These are phyloP conservation scores for Taphrina sp. DNA, from an alignment of 1,139 yeast species.

Conservation along the genomic window DNA sequence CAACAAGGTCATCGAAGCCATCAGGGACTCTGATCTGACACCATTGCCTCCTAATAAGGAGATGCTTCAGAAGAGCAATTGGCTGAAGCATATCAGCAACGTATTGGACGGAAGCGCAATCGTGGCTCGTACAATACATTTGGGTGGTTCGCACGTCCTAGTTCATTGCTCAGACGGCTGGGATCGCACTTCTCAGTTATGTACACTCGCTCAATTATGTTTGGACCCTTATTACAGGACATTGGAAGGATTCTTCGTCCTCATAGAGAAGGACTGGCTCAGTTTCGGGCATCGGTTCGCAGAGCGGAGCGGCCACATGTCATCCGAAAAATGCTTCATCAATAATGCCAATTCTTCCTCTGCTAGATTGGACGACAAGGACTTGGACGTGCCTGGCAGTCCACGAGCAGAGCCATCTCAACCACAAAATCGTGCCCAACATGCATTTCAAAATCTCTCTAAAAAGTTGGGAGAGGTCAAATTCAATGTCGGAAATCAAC, in stretches of 20 bases:
- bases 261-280: slow-evolving; percentile 92
- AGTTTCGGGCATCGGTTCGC: slow-evolving; percentile 90
- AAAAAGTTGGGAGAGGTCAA: slow-evolving; percentile 33
- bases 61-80: slow-evolving; percentile 62
- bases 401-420: slow-evolving; percentile 1
- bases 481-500: slow-evolving; percentile 39
- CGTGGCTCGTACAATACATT: slow-evolving; percentile 72
- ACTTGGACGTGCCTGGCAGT: not conserved
- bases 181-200: slow-evolving; percentile 92
- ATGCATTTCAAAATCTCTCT: slow-evolving; percentile 37
- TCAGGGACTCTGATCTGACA: slow-evolving; percentile 66
- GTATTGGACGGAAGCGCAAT: slow-evolving; percentile 75
- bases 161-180: slow-evolving; percentile 98
- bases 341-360: slow-evolving; percentile 32
- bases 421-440: slow-evolving; percentile 33
- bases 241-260: slow-evolving; percentile 74
- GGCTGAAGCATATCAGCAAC: slow-evolving; percentile 73
- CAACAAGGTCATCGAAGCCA: slow-evolving; percentile 54
- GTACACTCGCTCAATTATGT: slow-evolving; percentile 80
- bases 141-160: slow-evolving; percentile 76
- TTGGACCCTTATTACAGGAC: slow-evolving; percentile 90
- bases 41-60: slow-evolving; percentile 50
- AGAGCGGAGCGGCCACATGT: slow-evolving; percentile 74
- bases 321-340: slow-evolving; percentile 46
- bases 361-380: slow-evolving; percentile 35